Percentiles rank a stretch among this genome's conserved stretches.
Conservation (phyloP, 106 monocot genomes). For the Dendrobium huoshanense region DNA sequence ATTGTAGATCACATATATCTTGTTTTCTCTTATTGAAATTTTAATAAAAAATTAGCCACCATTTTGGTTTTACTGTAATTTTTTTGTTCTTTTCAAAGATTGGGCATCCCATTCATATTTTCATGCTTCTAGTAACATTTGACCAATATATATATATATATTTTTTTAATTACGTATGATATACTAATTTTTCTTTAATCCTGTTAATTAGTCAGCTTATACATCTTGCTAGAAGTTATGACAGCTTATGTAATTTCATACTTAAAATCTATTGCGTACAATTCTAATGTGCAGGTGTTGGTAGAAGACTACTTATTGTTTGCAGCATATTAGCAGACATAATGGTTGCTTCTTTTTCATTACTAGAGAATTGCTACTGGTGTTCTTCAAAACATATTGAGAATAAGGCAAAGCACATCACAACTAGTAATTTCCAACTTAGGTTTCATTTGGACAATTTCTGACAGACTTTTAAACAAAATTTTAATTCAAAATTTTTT, state of each 20-base stretch:
- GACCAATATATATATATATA: not conserved
- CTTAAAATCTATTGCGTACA: not conserved
- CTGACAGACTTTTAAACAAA: too few relatives aligned
- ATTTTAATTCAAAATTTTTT: too few relatives aligned
- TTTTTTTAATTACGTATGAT: not conserved
- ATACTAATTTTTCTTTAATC: not conserved
- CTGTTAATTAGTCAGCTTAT: not conserved
- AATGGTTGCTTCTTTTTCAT: conserved; percentile 14
- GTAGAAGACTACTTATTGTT: not conserved
- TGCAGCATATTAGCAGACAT: not conserved
- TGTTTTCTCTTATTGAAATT: too few relatives aligned
- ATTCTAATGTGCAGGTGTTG: not conserved
- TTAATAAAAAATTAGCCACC: too few relatives aligned
- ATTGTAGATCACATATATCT: too few relatives aligned
- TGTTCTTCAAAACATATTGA: conserved; percentile 15
- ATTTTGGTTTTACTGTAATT: too few relatives aligned
- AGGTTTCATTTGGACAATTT: too few relatives aligned
- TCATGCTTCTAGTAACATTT: not conserved
- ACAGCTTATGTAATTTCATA: not conserved
- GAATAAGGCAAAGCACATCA: not conserved
- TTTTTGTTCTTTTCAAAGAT: too few relatives aligned
- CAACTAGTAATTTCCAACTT: conserved; percentile 21
- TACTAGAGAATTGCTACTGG: conserved; percentile 18
- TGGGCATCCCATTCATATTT: too few relatives aligned
- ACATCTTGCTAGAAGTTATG: not conserved